Base-by-base conservation (phyloP, 192 early-diverging fungal species). In the Podila verticillata region DNA sequence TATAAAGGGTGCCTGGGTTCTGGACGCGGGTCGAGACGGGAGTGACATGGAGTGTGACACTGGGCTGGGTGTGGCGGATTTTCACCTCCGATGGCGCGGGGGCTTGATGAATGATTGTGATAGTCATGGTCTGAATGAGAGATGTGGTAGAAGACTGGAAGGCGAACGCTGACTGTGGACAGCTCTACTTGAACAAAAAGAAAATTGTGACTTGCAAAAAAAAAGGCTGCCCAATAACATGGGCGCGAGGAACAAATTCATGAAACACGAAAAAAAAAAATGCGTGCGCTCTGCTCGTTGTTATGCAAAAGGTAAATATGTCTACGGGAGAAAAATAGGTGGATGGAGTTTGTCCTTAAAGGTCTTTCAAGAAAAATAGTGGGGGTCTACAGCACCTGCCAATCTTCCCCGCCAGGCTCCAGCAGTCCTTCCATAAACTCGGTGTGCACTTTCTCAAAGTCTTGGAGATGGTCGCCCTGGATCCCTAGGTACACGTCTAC, bases 401-500 rank as follows among this genome's bases (percentile, higher is more conserved):
- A 54, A n/a, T 54, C 51, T 54, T 54, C 51, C 20, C 20, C 28
- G 36, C 66, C 44, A 22, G 63, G 59, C 13, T 68, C 77, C 26
- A 72, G 13, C 34, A 80, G 49, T 4, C 77, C 70, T 15, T 80
- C 70, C 77, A 80, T 80, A 48, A 80, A 80, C n/a, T 65, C 77
- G 26, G 49, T 58, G 30, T 80, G 77, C n/a, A 80, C 64, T 26
- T 63, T 72, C 30, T 68, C 77, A 59, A 80, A 80, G 22, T 80
- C 77, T 15, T 59, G 70, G 5, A 80, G 36, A 63, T 80, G 77
- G 36, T 80, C 77, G 7, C 70, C 77, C 17, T 80, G 60, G 19
- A 80, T 48, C 7, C 77, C 77, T 2, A 80, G 51, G 56, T 80
- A 80, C 22, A 80, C 77, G 68, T 80, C 77, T 24, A 80, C 77